These are phyloP conservation scores for Ganoderma lucidum DNA, from an alignment of 1,284 basidiomycete genomes.

Conservation along the genomic window DNA sequence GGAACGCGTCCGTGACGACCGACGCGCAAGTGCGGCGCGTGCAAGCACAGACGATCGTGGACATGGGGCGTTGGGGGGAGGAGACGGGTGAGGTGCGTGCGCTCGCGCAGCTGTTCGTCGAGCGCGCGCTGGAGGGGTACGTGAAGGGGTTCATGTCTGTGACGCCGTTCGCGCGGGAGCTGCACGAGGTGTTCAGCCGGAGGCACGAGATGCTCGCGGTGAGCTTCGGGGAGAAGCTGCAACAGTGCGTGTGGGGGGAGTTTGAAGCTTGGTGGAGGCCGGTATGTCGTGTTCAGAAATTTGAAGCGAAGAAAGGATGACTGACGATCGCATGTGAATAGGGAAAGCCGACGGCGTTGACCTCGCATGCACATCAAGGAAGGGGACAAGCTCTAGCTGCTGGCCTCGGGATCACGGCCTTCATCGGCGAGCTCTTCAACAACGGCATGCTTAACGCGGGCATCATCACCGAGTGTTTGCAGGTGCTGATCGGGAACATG, in stretches of 20 bases:
- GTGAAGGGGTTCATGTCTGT: conserved; percentile 27
- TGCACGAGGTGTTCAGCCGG: conserved; percentile 36
- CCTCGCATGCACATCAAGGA: conserved; percentile 15
- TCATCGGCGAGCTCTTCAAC: conserved; percentile 46
- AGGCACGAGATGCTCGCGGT: conserved; percentile 25
- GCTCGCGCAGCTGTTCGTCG: conserved; percentile 34
- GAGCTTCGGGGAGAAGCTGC: conserved; percentile 41
- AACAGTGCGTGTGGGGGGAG: conserved; percentile 40
- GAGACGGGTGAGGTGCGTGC: conserved; percentile 25
- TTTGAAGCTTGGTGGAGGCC: conserved; percentile 45
- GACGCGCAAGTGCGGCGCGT: conserved; percentile 20
- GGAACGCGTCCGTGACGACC: conserved; percentile 20
- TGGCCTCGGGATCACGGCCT: conserved; percentile 39
- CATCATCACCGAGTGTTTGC: conserved; percentile 39
- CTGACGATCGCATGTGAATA: conserved; percentile 24
- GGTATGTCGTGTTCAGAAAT: conserved; percentile 38
- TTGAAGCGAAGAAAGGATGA: background rate
- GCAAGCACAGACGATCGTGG: conserved; percentile 31
- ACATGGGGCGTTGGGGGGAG: conserved; percentile 28
- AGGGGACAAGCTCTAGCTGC: conserved; percentile 33
- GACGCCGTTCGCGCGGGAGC: conserved; percentile 41
- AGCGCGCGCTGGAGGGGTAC: conserved; percentile 30
- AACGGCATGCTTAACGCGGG: conserved; percentile 34
- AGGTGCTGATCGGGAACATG: conserved; percentile 38
- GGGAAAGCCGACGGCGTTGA: conserved; percentile 21